Evolutionary conservation across 2,329 filamentous ascomycete species (phyloP), one percentile per base, ranked within the genome.

Genomic region (Fusarium neocosmosporiellum): DNA sequence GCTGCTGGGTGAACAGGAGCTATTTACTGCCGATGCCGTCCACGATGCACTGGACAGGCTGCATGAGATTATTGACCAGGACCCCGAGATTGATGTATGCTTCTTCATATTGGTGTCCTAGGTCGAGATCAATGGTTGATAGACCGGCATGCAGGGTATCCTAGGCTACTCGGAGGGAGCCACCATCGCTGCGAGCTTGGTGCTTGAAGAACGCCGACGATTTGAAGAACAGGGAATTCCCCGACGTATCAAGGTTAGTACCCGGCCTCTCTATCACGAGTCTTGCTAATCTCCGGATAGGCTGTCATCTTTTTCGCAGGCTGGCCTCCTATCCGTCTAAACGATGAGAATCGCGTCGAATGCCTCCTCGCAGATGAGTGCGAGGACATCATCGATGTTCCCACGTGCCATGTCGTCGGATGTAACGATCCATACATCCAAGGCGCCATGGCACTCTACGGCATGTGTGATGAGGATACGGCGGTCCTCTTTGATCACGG

Each of bases 401-500:
- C 86, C 4, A 88, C 86, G 0, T 85, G 85, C 63, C 87, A 89
- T 70, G 85, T 88, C 71, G 84, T 89, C 55, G 87, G 87, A 11
- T 88, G 86, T 13, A 80, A 84, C 66, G 90, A 92, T 72, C 90
- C 89, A 0, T 92, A 91, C 72, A 84, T 91, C 3, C 83, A 89
- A 36, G 89, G 90, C 0, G 88, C 88, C 3, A 85, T 91, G 81
- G 88, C 89, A 0, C 83, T 92, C 5, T 91, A 88, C 80, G 89
- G 90, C 71, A 84, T 90, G 27, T 92, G 89, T 71, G 87, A 91
- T 54, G 85, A 85, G 1, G 89, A 91, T 65, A 86, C 82, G 1
- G 89, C 89, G 0, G 83, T 85, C 36, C 83, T 92, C n/a, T 91
- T 91, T 68, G 90, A 92, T 72, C 89, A 91, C 70, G 90, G 88